Evolutionary conservation across 768 basidiomycete species (phyloP).

Genomic region (Fistulinella prunicolor): DNA sequence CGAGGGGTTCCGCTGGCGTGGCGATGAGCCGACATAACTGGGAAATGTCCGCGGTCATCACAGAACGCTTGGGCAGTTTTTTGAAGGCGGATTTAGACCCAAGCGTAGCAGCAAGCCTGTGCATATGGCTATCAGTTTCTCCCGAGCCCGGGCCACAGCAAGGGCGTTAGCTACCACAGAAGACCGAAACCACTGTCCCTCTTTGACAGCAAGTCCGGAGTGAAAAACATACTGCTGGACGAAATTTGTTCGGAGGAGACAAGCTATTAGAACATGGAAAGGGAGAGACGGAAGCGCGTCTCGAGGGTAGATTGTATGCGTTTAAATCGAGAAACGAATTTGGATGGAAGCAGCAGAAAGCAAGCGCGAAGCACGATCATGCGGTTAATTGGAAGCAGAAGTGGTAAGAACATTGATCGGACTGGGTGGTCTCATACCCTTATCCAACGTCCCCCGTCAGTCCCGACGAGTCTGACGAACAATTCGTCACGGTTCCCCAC

Average conservation of each 20-base stretch:
- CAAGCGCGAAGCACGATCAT: constrained; percentile 20
- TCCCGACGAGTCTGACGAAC: constrained; percentile 60
- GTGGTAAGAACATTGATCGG: constrained; percentile 8
- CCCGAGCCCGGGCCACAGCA: not conserved
- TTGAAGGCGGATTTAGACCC: constrained; percentile 86
- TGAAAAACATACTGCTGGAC: constrained; percentile 70
- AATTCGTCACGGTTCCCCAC: constrained; percentile 62
- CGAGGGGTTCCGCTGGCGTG: constrained; percentile 82
- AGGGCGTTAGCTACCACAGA: constrained; percentile 55
- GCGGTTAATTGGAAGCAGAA: constrained; percentile 11
- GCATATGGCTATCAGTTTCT: constrained; percentile 11
- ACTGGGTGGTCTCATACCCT: constrained; percentile 33
- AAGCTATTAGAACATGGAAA: constrained; percentile 6
- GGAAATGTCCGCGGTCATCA: constrained; percentile 80
- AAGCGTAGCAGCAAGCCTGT: constrained; percentile 87
- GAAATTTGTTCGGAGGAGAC: not conserved
- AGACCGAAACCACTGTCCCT: constrained; percentile 88
- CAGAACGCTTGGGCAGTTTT: constrained; percentile 77
- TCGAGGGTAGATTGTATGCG: constrained; percentile 13
- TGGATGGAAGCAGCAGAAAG: constrained; percentile 12
- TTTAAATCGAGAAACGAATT: not conserved
- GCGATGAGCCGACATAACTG: constrained; percentile 79
- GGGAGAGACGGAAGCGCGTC: no score
- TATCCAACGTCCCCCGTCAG: constrained; percentile 48
- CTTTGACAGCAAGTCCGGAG: constrained; percentile 73